Evolutionary conservation across 2,329 filamentous ascomycete genomes (phyloP).

Genomic region (Neonectria ditissima): DNA sequence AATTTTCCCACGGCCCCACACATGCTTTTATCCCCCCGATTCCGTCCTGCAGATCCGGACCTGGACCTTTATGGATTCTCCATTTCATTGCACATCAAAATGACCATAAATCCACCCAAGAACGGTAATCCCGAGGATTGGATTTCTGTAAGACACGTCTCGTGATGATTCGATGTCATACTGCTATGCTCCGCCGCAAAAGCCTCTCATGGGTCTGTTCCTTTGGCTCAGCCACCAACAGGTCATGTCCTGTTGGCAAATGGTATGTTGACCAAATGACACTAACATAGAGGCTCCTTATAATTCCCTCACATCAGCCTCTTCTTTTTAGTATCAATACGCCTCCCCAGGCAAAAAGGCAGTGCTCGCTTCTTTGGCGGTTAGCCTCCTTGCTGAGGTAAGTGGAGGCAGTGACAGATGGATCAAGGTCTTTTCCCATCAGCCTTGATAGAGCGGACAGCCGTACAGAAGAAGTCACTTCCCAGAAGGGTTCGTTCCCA

Average conservation of each 20-base stretch:
- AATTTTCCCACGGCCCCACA: conserved; percentile 16
- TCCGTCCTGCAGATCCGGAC: background rate
- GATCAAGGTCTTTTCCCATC: background rate
- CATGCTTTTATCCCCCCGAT: background rate
- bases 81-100: background rate
- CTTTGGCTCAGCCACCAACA: background rate
- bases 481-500: no score
- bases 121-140: background rate
- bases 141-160: background rate
- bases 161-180: background rate
- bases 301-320: background rate
- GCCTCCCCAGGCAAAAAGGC: background rate
- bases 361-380: background rate
- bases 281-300: background rate
- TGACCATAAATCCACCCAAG: background rate
- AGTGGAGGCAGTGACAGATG: background rate
- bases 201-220: background rate
- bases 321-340: background rate
- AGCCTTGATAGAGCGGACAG: no score
- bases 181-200: background rate
- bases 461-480: no score
- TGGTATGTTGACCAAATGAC: background rate
- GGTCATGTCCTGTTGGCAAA: background rate
- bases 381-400: background rate
- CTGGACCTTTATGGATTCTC: background rate